phyloP scores from a whole-genome alignment of 352 stramenopile genomes.

The Phytophthora palmivora region DNA sequence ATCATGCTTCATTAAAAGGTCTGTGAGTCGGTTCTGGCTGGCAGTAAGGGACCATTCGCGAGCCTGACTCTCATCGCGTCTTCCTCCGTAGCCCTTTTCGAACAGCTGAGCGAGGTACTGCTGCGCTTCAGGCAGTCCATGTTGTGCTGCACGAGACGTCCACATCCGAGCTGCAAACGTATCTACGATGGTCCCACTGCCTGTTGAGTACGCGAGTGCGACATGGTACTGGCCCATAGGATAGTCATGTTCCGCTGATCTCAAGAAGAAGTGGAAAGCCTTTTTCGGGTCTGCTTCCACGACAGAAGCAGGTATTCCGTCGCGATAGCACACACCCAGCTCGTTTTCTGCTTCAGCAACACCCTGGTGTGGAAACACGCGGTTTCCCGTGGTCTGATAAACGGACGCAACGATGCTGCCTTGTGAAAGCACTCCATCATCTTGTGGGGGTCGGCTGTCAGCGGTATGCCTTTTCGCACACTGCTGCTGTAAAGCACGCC shows the following conservation, averaged over 20 bases:
- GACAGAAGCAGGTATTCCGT: constrained; percentile 31
- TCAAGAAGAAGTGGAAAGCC: constrained; percentile 43
- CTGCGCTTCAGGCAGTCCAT: constrained; percentile 39
- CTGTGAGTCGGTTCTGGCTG: constrained; percentile 25
- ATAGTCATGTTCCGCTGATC: constrained; percentile 45
- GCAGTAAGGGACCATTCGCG: constrained; percentile 30
- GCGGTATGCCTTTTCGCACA: constrained; percentile 26
- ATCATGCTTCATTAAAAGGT: constrained; percentile 20
- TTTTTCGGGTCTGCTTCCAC: constrained; percentile 28
- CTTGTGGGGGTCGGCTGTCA: constrained; percentile 31
- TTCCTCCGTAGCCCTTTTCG: constrained; percentile 35
- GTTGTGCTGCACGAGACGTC: constrained; percentile 46
- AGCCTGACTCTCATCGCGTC: constrained; percentile 27
- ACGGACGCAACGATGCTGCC: constrained; percentile 38
- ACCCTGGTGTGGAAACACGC: constrained; percentile 36
- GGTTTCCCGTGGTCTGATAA: constrained; percentile 41
- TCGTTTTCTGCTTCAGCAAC: constrained; percentile 49
- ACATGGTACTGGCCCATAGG: constrained; percentile 45
- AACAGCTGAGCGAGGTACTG: constrained; percentile 37
- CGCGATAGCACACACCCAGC: constrained; percentile 43
- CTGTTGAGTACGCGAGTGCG: constrained; percentile 38
- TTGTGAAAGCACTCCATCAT: constrained; percentile 48
- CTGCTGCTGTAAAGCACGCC: constrained; percentile 41
- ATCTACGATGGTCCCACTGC: constrained; percentile 33
- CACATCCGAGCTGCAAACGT: constrained; percentile 39